These are phyloP conservation scores for Cytauxzoon felis DNA, from an alignment of 169 alveolate species.

Conservation along the genomic window DNA sequence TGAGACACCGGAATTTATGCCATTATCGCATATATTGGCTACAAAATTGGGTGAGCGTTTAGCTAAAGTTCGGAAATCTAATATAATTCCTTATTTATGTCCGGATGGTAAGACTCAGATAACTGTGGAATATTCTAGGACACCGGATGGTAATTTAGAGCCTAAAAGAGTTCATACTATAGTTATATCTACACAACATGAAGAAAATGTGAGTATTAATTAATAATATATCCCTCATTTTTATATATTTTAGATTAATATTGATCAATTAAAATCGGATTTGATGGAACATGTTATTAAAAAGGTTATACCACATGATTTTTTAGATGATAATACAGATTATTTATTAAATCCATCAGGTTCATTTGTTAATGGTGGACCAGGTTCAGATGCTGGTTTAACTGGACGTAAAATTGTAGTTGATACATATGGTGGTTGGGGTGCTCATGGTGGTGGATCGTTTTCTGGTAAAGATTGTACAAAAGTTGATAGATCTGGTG, in stretches of 20 bases:
- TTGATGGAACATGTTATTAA: constrained; percentile 90
- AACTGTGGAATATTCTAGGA: constrained; percentile 83
- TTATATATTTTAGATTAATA: constrained; percentile 43
- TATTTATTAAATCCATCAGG: constrained; percentile 96
- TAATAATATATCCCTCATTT: not conserved
- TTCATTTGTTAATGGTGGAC: constrained; percentile 97
- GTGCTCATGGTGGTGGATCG: constrained; percentile 99
- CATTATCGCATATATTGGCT: constrained; percentile 95
- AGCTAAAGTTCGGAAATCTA: constrained; percentile 89
- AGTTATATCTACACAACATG: constrained; percentile 89
- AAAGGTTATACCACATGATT: constrained; percentile 88
- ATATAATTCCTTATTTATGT: constrained; percentile 88
- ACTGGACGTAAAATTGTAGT: constrained; percentile 98
- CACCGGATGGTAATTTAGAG: constrained; percentile 76
- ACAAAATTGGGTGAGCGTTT: constrained; percentile 88
- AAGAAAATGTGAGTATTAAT: constrained; percentile 58
- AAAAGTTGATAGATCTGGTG: constrained; percentile 99
- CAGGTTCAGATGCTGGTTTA: constrained; percentile 99
- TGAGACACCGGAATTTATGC: constrained; percentile 96
- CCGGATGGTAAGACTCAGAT: constrained; percentile 99
- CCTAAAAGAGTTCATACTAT: constrained; percentile 92
- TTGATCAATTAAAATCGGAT: constrained; percentile 79
- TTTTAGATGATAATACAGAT: constrained; percentile 89
- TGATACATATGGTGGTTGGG: constrained; percentile 99
- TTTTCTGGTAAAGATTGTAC: constrained; percentile 99